Base-by-base conservation (phyloP, 2,329 filamentous ascomycete species). In the Conoideocrella luteorostrata region DNA sequence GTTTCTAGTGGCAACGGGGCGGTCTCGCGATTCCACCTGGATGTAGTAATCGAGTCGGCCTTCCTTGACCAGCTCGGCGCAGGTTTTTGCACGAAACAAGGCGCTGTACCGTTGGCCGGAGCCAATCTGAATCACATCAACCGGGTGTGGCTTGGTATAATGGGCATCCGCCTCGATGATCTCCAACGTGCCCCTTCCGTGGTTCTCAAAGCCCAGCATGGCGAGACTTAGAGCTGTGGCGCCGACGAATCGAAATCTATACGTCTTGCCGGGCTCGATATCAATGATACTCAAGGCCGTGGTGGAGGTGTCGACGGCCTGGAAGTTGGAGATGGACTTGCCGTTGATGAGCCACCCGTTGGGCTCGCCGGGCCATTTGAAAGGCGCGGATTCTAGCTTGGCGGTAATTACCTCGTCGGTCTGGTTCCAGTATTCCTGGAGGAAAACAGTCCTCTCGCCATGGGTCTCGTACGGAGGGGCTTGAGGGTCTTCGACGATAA, bases 21-120 rank as follows among this genome's bases (percentile, higher is more conserved):
- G 67, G 29, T 77, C 72, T 13, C 69, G 68, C 9, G 68, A 76
- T 47, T 75, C 70, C 44, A 67, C 65, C 36, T 72, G 70, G 18
- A 77, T 67, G 48, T 66, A 65, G 45, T 65, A 76, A 30, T 68
- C 61, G 3, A 62, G 61, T 45, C 50, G 54, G 6, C 53, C 54
- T 5, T 40, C 13, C 13, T 20, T 10, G 7, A 15, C 24, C 15
- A 52, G 43, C 40, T 52, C 50, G 0, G 18, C 28, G 21, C 40
- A 45, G 7, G 48, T 43, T 20, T 46, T 46, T 28, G 44, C 36
- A 2, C 12, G 40, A 18, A 46, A 39, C 10, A 46, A 26, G n/a
- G 32, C 36, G 23, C 40, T 43, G 40, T 40, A 46, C 11, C 44
- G 44, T 10, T 44, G 42, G 5, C 42, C 42, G 20, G 42, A 35